These are phyloP conservation scores for Fusarium sp. DNA, from an alignment of 2,329 filamentous ascomycete genomes.

Conservation along the genomic window DNA sequence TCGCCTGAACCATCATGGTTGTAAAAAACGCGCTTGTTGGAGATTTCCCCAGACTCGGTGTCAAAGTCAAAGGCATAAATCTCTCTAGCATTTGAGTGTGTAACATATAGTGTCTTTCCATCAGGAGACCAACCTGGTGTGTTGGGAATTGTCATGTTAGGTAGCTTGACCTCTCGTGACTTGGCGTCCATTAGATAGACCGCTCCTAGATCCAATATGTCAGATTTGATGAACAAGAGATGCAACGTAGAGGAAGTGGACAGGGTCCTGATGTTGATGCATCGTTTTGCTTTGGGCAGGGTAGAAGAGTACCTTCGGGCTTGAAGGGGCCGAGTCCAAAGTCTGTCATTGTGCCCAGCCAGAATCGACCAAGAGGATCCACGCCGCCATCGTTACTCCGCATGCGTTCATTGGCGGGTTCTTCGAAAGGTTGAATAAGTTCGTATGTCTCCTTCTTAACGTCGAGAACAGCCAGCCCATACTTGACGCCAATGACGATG, in stretches of 20 bases:
- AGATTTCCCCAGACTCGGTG: conserved; percentile 67
- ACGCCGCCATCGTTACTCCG: conserved; percentile 84
- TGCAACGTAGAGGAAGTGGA: not conserved
- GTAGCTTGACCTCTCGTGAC: conserved; percentile 66
- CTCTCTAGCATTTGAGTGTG: conserved; percentile 76
- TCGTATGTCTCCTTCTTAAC: conserved; percentile 64
- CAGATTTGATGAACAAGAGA: not conserved
- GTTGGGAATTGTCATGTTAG: conserved; percentile 81
- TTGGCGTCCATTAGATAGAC: conserved; percentile 76
- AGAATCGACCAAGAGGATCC: conserved; percentile 83
- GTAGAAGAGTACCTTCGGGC: conserved; percentile 59
- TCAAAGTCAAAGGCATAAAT: conserved; percentile 83
- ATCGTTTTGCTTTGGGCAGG: not conserved
- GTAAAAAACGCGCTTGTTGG: conserved; percentile 78
- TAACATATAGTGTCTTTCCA: conserved; percentile 81
- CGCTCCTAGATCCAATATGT: conserved; percentile 61
- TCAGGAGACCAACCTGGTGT: conserved; percentile 82
- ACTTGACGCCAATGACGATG: conserved; percentile 82
- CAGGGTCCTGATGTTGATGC: not conserved
- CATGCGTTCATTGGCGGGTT: conserved; percentile 61
- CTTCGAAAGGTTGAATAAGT: conserved; percentile 60
- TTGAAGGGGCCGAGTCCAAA: conserved; percentile 66
- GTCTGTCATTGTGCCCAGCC: conserved; percentile 89
- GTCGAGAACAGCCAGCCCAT: conserved; percentile 82
- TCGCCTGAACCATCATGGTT: conserved; percentile 70